Evolutionary conservation across 441 rosid species (phyloP).

Genomic region (Euphorbia celastroides): DNA sequence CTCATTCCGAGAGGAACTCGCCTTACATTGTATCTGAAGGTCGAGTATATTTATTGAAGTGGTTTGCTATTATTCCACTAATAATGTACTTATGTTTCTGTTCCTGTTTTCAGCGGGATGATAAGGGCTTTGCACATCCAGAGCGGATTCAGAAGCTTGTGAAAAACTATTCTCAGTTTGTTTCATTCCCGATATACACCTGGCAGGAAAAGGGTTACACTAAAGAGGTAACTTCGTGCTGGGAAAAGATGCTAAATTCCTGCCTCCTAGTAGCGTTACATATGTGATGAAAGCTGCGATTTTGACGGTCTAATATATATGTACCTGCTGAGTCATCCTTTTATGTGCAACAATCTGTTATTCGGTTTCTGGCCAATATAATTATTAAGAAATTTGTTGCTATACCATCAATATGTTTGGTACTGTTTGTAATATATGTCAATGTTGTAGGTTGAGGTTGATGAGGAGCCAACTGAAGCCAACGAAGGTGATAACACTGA

Average conservation of each 20-base stretch:
- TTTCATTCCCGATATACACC: conserved; percentile 88
- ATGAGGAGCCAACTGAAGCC: conserved; percentile 81
- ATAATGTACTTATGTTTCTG: conserved; percentile 17
- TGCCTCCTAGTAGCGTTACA: neutral
- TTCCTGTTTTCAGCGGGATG: conserved; percentile 51
- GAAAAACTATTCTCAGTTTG: conserved; percentile 94
- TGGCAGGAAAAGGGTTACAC: conserved; percentile 97
- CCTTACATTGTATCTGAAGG: conserved; percentile 86
- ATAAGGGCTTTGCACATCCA: conserved; percentile 83
- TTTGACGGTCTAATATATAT: neutral
- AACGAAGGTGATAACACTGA: conserved; percentile 49
- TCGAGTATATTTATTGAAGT: conserved; percentile 21
- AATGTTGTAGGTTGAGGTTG: conserved; percentile 76
- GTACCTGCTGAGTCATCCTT: neutral
- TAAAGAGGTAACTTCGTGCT: conserved; percentile 56
- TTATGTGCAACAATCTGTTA: neutral
- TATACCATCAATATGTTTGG: neutral
- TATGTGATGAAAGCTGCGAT: neutral
- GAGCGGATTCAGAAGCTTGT: conserved; percentile 89
- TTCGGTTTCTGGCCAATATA: neutral
- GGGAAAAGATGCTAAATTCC: neutral
- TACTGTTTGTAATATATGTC: neutral
- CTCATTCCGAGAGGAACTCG: conserved; percentile 78
- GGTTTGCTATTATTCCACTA: neutral
- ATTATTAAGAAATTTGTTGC: too few species aligned